phyloP scores from a whole-genome alignment of 2,329 filamentous ascomycete genomes.

The Biscogniauxia marginata region DNA sequence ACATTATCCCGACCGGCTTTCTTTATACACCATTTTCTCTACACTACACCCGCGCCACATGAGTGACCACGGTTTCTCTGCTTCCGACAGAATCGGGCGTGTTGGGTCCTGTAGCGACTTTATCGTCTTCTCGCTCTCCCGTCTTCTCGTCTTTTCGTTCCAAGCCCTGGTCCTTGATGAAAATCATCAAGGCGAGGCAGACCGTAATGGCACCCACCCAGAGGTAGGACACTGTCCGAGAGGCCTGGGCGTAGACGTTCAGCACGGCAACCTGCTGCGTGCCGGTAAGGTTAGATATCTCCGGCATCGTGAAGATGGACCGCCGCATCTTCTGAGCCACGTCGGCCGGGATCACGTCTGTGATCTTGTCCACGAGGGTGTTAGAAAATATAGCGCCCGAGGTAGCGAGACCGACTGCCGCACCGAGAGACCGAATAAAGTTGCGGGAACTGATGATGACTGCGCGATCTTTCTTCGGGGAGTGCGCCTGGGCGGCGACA shows the following conservation, averaged over 20 bases:
- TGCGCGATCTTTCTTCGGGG: conserved; percentile 54
- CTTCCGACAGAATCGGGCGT: too few relatives aligned
- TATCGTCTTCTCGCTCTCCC: too few relatives aligned
- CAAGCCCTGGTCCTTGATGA: conserved; percentile 52
- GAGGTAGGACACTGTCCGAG: conserved; percentile 54
- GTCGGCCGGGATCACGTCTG: conserved; percentile 44
- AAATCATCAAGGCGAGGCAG: conserved; percentile 48
- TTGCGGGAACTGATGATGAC: conserved; percentile 63
- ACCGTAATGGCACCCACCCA: conserved; percentile 53
- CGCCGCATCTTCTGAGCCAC: conserved; percentile 24
- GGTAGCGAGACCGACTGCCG: conserved; percentile 56
- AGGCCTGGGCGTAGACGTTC: conserved; percentile 52
- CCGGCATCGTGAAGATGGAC: too few relatives aligned
- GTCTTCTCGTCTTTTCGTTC: conserved; percentile 25
- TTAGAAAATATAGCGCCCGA: too few relatives aligned
- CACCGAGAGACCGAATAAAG: conserved; percentile 60
- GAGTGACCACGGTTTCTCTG: too few relatives aligned
- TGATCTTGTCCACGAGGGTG: too few relatives aligned
- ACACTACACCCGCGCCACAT: too few relatives aligned
- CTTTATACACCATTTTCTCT: too few relatives aligned
- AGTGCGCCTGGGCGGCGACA: conserved; percentile 58
- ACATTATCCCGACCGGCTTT: too few relatives aligned
- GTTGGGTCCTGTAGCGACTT: too few relatives aligned
- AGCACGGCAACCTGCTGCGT: conserved; percentile 36
- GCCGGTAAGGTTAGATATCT: too few relatives aligned